These are phyloP conservation scores for Friedmanniomyces simplex DNA, from an alignment of 495 filamentous ascomycete species.

Conservation along the genomic window DNA sequence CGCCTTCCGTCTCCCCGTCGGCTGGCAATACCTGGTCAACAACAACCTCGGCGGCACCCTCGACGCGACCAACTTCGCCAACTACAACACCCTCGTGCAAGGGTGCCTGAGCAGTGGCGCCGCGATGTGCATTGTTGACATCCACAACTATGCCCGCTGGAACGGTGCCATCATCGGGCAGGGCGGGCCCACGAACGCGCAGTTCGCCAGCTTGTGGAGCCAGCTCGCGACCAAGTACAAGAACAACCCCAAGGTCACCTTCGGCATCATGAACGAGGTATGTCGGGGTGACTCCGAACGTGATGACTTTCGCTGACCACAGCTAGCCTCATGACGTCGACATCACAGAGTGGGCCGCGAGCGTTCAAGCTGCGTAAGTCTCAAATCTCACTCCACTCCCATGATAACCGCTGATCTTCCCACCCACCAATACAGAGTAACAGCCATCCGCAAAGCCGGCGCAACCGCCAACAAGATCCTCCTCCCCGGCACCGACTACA, in stretches of 20 bases:
- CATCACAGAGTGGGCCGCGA: conserved; percentile 40
- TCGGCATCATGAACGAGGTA: conserved; percentile 53
- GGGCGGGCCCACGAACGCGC: conserved; percentile 43
- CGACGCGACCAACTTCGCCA: conserved; percentile 38
- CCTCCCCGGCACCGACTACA: conserved; percentile 40
- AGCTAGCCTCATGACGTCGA: conserved; percentile 30
- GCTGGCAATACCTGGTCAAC: conserved; percentile 48
- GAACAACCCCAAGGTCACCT: conserved; percentile 37
- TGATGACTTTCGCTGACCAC: conserved; percentile 3
- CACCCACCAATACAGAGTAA: conserved; percentile 28
- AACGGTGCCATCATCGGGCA: conserved; percentile 51
- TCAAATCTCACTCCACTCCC: no score
- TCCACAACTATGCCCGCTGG: conserved; percentile 52
- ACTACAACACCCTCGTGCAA: conserved; percentile 48
- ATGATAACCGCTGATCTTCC: no score
- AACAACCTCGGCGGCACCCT: conserved; percentile 39
- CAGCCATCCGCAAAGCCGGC: conserved; percentile 48
- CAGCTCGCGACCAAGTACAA: conserved; percentile 48
- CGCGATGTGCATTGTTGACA: conserved; percentile 46
- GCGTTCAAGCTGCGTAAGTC: conserved; percentile 38
- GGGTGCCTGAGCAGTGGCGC: conserved; percentile 47
- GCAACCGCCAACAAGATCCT: conserved; percentile 47
- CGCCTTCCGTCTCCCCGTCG: conserved; percentile 46
- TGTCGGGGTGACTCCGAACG: conserved; percentile 25
- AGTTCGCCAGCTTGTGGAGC: conserved; percentile 48